These are phyloP conservation scores for Emericellopsis terricola DNA, from an alignment of 495 filamentous ascomycete genomes.

Conservation along the genomic window DNA sequence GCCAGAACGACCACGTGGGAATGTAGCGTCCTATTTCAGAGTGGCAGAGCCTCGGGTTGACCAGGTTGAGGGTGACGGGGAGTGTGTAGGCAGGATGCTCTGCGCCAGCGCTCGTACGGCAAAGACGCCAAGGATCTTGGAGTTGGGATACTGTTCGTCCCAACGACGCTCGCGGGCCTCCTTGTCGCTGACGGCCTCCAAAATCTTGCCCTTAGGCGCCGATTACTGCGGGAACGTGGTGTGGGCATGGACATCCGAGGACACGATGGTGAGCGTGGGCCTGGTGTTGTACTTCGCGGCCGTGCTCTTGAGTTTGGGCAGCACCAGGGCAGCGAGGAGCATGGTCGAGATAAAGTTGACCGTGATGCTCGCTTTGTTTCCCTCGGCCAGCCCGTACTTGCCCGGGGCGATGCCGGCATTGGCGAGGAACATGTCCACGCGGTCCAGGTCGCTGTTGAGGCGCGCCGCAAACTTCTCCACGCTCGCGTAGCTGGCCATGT, in stretches of 20 bases:
- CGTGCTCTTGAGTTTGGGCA: conserved; percentile 16
- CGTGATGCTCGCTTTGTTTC: conserved; percentile 11
- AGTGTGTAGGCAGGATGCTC: conserved; percentile 8
- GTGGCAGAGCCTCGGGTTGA: conserved; percentile 26
- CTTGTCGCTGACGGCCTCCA: conserved; percentile 10
- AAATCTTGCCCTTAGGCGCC: conserved; percentile 6
- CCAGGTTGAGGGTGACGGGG: conserved; percentile 31
- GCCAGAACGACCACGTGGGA: too few species aligned
- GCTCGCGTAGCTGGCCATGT: conserved; percentile 26
- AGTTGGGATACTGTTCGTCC: conserved; percentile 20
- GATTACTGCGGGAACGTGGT: conserved; percentile 5
- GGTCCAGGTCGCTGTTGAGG: conserved; percentile 11
- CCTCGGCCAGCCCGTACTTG: neutral
- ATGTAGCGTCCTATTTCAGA: too few species aligned
- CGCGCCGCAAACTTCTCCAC: conserved; percentile 18
- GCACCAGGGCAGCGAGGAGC: conserved; percentile 23
- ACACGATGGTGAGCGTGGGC: conserved; percentile 7
- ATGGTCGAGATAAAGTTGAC: conserved; percentile 34
- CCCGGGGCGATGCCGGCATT: conserved; percentile 19
- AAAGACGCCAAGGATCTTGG: conserved; percentile 35
- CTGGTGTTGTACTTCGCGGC: conserved; percentile 2
- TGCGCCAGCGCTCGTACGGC: conserved; percentile 25
- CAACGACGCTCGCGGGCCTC: neutral
- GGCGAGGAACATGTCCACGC: conserved; percentile 22
- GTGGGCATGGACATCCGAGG: conserved; percentile 11